These are phyloP conservation scores for Actinidia arguta DNA, from an alignment of 179 eudicot species.

Conservation along the genomic window DNA sequence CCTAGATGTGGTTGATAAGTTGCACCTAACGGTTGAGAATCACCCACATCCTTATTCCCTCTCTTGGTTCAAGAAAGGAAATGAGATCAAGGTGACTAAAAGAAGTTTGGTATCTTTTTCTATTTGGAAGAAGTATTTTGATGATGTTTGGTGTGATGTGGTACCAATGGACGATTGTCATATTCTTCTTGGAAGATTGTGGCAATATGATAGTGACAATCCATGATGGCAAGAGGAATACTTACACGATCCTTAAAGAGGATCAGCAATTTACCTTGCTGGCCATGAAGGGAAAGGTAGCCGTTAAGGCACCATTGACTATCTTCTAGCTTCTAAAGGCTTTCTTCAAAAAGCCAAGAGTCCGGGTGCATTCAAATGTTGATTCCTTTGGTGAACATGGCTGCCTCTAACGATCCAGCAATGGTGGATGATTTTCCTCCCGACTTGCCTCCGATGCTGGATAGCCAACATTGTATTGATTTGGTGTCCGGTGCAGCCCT, in stretches of 20 bases:
- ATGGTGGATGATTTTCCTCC: too few relatives aligned
- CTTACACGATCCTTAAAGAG: neutral
- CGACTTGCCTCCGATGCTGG: too few relatives aligned
- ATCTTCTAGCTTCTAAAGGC: neutral
- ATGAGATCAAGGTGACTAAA: neutral
- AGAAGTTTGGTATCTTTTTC: neutral
- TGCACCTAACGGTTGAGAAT: too few relatives aligned
- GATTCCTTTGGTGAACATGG: too few relatives aligned
- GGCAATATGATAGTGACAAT: neutral
- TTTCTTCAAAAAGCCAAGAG: too few relatives aligned
- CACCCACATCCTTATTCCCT: too few relatives aligned
- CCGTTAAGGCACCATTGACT: neutral
- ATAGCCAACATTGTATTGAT: too few relatives aligned
- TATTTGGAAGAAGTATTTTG: neutral
- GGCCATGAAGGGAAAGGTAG: neutral
- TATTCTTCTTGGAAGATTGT: neutral
- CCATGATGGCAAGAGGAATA: neutral
- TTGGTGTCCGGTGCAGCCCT: too few relatives aligned
- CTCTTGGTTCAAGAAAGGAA: too few relatives aligned
- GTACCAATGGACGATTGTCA: neutral
- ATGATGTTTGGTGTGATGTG: too few relatives aligned
- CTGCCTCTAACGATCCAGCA: too few relatives aligned
- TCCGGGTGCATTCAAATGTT: too few relatives aligned
- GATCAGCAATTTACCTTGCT: neutral
- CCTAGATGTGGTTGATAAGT: neutral